Conservation (phyloP, 1,139 yeast genomes). For the Hansenula lynferdii region DNA sequence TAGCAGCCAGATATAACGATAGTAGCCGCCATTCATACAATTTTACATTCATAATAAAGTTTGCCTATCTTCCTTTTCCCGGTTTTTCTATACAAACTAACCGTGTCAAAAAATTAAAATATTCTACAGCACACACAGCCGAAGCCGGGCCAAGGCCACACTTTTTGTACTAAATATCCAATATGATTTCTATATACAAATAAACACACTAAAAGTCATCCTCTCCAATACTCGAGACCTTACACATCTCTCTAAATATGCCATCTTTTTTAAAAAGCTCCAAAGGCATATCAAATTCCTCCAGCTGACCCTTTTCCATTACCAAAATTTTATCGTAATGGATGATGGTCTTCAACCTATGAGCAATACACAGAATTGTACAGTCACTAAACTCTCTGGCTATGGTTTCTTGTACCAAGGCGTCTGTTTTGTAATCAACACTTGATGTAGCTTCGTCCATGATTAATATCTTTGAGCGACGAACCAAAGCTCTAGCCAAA, state of each 20-base stretch:
- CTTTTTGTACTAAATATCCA: too few relatives aligned
- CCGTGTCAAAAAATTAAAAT: too few relatives aligned
- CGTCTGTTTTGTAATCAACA: slow-evolving; percentile 71
- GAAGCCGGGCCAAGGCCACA: too few relatives aligned
- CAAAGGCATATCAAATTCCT: slow-evolving; percentile 53
- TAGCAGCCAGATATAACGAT: too few relatives aligned
- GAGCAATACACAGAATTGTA: slow-evolving; percentile 73
- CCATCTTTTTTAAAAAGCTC: slow-evolving; percentile 38
- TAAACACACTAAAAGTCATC: too few relatives aligned
- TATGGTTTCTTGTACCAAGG: slow-evolving; percentile 58
- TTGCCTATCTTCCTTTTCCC: too few relatives aligned
- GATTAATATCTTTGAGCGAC: slow-evolving; percentile 56
- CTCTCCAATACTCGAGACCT: too few relatives aligned
- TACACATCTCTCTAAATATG: slow-evolving; percentile 56
- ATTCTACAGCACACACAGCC: too few relatives aligned
- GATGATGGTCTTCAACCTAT: slow-evolving; percentile 60
- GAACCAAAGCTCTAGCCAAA: slow-evolving; percentile 51
- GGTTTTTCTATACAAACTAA: too few relatives aligned
- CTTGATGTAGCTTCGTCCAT: slow-evolving; percentile 79
- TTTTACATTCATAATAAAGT: too few relatives aligned
- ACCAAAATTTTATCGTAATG: slow-evolving; percentile 60
- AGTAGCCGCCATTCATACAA: too few relatives aligned
- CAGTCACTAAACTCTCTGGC: slow-evolving; percentile 52
- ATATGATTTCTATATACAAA: too few relatives aligned
- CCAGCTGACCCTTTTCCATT: slow-evolving; percentile 52